Evolutionary conservation across 371 early-diverging fungal genomes (phyloP).

Genomic region (Capillidium rhysosporum): DNA sequence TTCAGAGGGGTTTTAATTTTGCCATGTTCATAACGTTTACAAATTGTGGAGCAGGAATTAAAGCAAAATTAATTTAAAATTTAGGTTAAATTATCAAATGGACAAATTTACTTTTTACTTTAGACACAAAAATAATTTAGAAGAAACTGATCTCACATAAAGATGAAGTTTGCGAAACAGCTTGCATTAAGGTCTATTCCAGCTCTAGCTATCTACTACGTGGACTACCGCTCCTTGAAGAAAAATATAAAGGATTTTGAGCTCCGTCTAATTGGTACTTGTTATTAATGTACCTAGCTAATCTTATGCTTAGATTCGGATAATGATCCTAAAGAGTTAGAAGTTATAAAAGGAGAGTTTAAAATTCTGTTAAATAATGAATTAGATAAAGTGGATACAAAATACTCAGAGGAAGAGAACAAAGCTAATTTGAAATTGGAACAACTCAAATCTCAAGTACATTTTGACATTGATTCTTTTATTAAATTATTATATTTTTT

Average conservation of each 20-base stretch:
- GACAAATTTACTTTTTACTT: too few relatives aligned
- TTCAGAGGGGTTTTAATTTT: too few relatives aligned
- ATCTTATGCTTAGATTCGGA: neutral
- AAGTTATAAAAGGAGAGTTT: slow-evolving; percentile 14
- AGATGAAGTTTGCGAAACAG: slow-evolving; percentile 41
- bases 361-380: slow-evolving; percentile 17
- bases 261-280: slow-evolving; percentile 3
- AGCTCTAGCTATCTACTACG: slow-evolving; percentile 26
- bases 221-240: slow-evolving; percentile 31
- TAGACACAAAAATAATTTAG: too few relatives aligned
- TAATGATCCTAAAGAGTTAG: slow-evolving; percentile 4
- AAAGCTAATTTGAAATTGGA: slow-evolving; percentile 14
- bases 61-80: too few relatives aligned
- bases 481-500: neutral
- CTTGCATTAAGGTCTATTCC: slow-evolving; percentile 30
- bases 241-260: slow-evolving; percentile 15
- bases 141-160: too few relatives aligned
- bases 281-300: neutral
- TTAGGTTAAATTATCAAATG: too few relatives aligned
- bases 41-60: too few relatives aligned
- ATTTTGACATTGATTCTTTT: neutral
- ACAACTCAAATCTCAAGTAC: slow-evolving; percentile 15
- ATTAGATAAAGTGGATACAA: slow-evolving; percentile 26
- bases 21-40: too few relatives aligned
- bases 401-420: slow-evolving; percentile 21